Evolutionary conservation across 1,284 basidiomycete species (phyloP).

Genomic region (Fomitopsis palustris): DNA sequence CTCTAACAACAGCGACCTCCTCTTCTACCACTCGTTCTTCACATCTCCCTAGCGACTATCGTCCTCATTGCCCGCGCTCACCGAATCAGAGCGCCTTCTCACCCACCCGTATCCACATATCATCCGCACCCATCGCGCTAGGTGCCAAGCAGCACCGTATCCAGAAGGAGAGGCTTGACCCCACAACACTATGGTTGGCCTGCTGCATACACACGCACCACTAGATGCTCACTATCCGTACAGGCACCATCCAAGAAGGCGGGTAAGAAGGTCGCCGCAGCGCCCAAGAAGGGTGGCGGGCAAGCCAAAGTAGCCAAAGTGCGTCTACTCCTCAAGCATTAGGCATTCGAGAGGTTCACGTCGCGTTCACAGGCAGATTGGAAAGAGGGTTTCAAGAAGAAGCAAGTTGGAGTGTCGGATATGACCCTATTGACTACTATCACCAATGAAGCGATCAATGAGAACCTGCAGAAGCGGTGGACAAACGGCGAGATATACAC

Average conservation of each 20-base stretch:
- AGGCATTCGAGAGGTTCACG: not conserved
- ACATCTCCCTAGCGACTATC: not conserved
- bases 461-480: slow-evolving; percentile 97
- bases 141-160: not conserved
- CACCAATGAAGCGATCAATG: slow-evolving; percentile 97
- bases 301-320: slow-evolving; percentile 76
- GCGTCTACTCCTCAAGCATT: slow-evolving; percentile 5
- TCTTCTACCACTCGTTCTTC: not conserved
- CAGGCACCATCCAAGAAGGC: slow-evolving; percentile 91
- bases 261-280: slow-evolving; percentile 73
- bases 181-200: slow-evolving; percentile 20
- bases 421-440: slow-evolving; percentile 98
- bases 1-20: not conserved
- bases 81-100: not conserved
- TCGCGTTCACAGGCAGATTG: slow-evolving; percentile 75
- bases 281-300: slow-evolving; percentile 56
- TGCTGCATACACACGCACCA: slow-evolving; percentile 10
- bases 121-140: slow-evolving; percentile 1
- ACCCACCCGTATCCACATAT: slow-evolving; percentile 11
- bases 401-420: slow-evolving; percentile 95
- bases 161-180: not conserved
- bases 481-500: slow-evolving; percentile 97
- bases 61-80: not conserved
- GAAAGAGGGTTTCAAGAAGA: slow-evolving; percentile 99
- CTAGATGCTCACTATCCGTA: slow-evolving; percentile 14